Evolutionary conservation across 2,329 filamentous ascomycete species (phyloP).

Genomic region (Fusarium foetens): DNA sequence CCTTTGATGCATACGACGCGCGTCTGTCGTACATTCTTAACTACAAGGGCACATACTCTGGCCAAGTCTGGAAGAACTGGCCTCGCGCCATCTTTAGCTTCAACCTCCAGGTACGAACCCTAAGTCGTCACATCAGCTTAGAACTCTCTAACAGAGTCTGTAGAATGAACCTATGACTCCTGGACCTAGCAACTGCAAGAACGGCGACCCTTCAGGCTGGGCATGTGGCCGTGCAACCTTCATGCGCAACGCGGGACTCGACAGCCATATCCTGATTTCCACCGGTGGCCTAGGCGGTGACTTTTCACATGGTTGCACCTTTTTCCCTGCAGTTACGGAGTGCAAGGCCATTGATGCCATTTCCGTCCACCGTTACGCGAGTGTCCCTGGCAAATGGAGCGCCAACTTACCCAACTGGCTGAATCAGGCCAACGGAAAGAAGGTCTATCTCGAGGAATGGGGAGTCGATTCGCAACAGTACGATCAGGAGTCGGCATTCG

Average conservation of each 20-base stretch:
- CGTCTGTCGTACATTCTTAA: background rate
- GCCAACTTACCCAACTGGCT: background rate
- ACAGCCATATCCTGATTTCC: background rate
- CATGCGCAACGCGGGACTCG: background rate
- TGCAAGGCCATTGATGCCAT: background rate
- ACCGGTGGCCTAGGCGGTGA: background rate
- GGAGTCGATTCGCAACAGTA: background rate
- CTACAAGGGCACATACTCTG: background rate
- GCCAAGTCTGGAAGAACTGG: slow-evolving; percentile 1
- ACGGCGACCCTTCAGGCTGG: background rate
- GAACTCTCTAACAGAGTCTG: rapidly evolving
- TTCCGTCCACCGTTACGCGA: background rate
- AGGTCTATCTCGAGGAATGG: background rate
- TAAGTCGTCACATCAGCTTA: rapidly evolving
- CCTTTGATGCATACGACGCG: background rate
- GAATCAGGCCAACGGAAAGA: background rate
- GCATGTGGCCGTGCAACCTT: background rate
- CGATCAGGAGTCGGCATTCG: background rate
- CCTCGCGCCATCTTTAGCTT: background rate
- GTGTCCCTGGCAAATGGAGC: background rate
- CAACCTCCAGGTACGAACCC: background rate
- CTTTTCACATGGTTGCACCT: background rate
- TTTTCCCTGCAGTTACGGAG: background rate
- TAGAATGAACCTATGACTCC: background rate
- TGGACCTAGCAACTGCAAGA: background rate